These are phyloP conservation scores for Lithohypha guttulata DNA, from an alignment of 2,329 filamentous ascomycete genomes.

Conservation along the genomic window DNA sequence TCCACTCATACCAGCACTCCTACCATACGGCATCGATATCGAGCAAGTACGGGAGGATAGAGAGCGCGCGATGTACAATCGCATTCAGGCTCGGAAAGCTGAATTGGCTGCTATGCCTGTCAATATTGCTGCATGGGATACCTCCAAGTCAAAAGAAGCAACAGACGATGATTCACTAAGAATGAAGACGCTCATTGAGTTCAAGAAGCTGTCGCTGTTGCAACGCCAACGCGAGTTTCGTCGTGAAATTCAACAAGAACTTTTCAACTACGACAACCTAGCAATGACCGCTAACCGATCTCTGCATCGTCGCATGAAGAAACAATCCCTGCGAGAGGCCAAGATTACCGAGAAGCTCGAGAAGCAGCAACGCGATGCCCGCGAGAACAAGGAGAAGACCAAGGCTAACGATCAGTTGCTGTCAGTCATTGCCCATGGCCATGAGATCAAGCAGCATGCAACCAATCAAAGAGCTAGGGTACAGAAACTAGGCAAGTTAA, in stretches of 20 bases:
- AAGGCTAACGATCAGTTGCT: slow-evolving; percentile 88
- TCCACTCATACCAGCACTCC: slow-evolving; percentile 72
- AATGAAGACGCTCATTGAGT: slow-evolving; percentile 83
- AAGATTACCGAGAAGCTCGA: slow-evolving; percentile 97
- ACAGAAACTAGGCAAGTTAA: slow-evolving; percentile 78
- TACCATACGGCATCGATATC: slow-evolving; percentile 79
- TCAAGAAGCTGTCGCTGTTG: slow-evolving; percentile 81
- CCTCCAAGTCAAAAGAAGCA: slow-evolving; percentile 55
- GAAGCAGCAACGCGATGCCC: slow-evolving; percentile 94
- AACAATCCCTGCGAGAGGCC: slow-evolving; percentile 88
- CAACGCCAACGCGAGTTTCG: slow-evolving; percentile 79
- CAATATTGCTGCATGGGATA: slow-evolving; percentile 80
- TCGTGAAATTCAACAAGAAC: slow-evolving; percentile 76
- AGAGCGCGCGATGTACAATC: slow-evolving; percentile 80
- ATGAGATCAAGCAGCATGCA: slow-evolving; percentile 62
- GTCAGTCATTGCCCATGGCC: slow-evolving; percentile 70
- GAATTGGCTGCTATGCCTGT: slow-evolving; percentile 76
- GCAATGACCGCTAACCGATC: slow-evolving; percentile 94
- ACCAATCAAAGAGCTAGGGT: slow-evolving; percentile 60
- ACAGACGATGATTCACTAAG: slow-evolving; percentile 74
- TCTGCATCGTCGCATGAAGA: slow-evolving; percentile 88
- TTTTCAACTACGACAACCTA: slow-evolving; percentile 91
- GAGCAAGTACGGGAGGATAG: slow-evolving; percentile 77
- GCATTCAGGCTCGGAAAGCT: slow-evolving; percentile 71
- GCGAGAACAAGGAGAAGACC: slow-evolving; percentile 94